Evolutionary conservation across 306 rosid species (phyloP), one percentile per base, ranked within the genome.

Genomic region (Calophaca sinica): DNA sequence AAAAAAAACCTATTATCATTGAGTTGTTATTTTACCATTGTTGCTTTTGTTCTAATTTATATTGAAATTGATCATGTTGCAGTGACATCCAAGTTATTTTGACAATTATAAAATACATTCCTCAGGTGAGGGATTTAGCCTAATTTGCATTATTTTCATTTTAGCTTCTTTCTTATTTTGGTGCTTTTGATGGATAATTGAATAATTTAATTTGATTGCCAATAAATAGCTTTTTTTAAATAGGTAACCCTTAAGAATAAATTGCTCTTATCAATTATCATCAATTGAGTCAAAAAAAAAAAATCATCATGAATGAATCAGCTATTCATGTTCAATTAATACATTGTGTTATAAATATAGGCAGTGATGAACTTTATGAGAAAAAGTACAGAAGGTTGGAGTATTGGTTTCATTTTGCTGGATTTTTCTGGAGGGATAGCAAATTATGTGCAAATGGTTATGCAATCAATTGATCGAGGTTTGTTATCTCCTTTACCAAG

Each of bases 381-480:
- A 64, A 58, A 60, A 68, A 91, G 90, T 87, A 91, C 92, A 0
- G 83, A 86, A 5, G 94, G 92, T 14, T 89, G 88, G 80, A 91
- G 92, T 78, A 84, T 91, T 52, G 97, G 92, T 42, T 87, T 84
- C 62, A 80, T 86, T 59, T 60, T 89, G 46, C 81, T 91, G n/a
- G 97, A 91, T 79, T 81, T 87, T 62, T 38, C 58, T 10, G 97
- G 94, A 81, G 85, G 90, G 9, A 28, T 87, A n/a, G 79, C 89
- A 67, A 91, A 83, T 51, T 59, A 32, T 36, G 14, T 12, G 8
- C 81, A 68, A 86, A 89, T 91, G 97, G 77, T 64, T 69, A 62
- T 89, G 74, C 97, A 91, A 68, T 91, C 97, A 33, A 70, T 87
- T 67, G 97, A 91, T 79, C 94, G 89, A 89, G 86, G 97, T 91